A percentile compares a stretch with the other conserved stretches of the same genome.
These are phyloP conservation scores for Pulveroboletus sp. DNA, from an alignment of 768 basidiomycete genomes.

Conservation along the genomic window DNA sequence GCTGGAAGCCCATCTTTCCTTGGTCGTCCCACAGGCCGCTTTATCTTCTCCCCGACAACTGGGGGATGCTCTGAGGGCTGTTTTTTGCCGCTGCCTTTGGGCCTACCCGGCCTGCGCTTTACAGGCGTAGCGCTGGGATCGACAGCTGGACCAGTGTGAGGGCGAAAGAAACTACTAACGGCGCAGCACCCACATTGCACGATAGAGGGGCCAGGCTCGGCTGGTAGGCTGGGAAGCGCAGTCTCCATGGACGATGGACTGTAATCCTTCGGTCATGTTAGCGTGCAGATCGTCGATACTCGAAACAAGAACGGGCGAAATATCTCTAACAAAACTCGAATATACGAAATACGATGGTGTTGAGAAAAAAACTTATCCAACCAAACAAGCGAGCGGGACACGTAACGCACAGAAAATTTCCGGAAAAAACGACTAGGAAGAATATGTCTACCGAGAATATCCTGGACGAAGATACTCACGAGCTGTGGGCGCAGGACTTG, in stretches of 20 bases:
- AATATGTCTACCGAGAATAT: constrained; percentile 6
- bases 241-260: constrained; percentile 21
- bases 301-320: constrained; percentile 20
- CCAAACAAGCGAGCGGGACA: constrained; percentile 22
- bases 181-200: constrained; percentile 20
- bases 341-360: constrained; percentile 30
- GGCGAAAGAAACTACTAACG: not conserved
- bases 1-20: constrained; percentile 80
- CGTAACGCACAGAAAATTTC: constrained; percentile 7
- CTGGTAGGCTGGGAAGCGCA: constrained; percentile 23
- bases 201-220: constrained; percentile 27
- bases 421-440: constrained; percentile 14
- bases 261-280: constrained; percentile 26
- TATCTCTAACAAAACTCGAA: constrained; percentile 32
- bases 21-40: constrained; percentile 77
- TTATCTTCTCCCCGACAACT: constrained; percentile 49
- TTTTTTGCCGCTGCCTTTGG: constrained; percentile 80
- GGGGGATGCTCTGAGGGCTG: constrained; percentile 37
- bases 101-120: constrained; percentile 72
- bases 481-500: constrained; percentile 21
- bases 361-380: constrained; percentile 33
- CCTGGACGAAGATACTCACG: constrained; percentile 23
- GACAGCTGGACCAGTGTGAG: constrained; percentile 17
- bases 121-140: constrained; percentile 33
- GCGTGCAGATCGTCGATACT: constrained; percentile 16